Conservation (phyloP, 2,329 filamentous ascomycete genomes). For the Chlorencoelia australis region DNA sequence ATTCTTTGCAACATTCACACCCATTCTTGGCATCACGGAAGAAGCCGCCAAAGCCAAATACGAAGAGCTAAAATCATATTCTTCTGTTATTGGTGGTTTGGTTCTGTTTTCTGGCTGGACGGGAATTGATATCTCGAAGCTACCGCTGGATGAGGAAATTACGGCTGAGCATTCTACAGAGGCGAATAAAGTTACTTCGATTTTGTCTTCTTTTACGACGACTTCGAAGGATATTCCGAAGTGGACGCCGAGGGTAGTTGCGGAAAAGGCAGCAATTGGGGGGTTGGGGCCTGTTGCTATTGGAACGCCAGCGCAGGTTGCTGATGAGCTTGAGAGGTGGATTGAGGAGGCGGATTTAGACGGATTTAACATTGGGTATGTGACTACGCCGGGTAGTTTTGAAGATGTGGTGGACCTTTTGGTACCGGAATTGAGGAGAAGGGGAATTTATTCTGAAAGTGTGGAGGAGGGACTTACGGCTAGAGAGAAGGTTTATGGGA, state of each 20-base stretch:
- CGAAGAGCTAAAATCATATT: conserved; percentile 49
- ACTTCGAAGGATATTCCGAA: conserved; percentile 37
- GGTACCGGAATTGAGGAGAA: conserved; percentile 50
- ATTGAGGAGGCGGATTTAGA: conserved; percentile 59
- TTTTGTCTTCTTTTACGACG: conserved; percentile 39
- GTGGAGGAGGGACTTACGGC: conserved; percentile 36
- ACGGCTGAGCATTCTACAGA: conserved; percentile 44
- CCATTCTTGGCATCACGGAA: conserved; percentile 54
- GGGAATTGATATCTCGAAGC: conserved; percentile 50
- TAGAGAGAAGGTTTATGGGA: conserved; percentile 52
- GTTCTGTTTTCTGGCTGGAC: conserved; percentile 67
- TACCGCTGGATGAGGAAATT: conserved; percentile 48
- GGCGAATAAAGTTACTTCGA: conserved; percentile 39
- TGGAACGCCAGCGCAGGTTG: conserved; percentile 41
- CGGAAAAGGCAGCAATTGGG: conserved; percentile 57
- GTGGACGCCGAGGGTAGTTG: conserved; percentile 64
- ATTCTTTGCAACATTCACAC: conserved; percentile 54
- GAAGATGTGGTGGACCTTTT: conserved; percentile 57
- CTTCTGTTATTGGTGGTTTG: conserved; percentile 53
- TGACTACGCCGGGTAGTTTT: conserved; percentile 55
- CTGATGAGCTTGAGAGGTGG: conserved; percentile 58
- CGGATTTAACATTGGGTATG: conserved; percentile 65
- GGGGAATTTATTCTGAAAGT: conserved; percentile 38
- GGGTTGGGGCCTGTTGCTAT: conserved; percentile 48
- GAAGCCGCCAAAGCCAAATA: conserved; percentile 57